Percentiles rank a stretch among this genome's conserved stretches.
Conservation (phyloP, 2,329 filamentous ascomycete species). For the Penicillium rolfsii region DNA sequence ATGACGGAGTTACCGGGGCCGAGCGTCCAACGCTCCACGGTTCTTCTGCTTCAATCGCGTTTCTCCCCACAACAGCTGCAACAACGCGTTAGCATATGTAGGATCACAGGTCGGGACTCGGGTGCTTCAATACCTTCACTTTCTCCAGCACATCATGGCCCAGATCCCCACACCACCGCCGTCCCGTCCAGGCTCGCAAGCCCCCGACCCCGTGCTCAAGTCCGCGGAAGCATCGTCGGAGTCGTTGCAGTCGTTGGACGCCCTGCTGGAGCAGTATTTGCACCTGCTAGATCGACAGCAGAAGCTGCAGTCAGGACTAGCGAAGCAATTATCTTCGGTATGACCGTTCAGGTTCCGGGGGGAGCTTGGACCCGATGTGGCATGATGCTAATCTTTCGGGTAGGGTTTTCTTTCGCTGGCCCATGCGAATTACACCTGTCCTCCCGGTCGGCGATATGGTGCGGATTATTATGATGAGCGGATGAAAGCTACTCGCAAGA, state of each 20-base stretch:
- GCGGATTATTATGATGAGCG: slow-evolving; percentile 55
- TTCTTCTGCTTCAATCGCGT: slow-evolving; percentile 8
- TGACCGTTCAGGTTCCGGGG: slow-evolving; percentile 3
- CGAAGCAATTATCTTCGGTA: slow-evolving; percentile 47
- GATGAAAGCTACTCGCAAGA: slow-evolving; percentile 52
- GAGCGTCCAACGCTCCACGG: slow-evolving; percentile 26
- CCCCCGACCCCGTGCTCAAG: slow-evolving; percentile 28
- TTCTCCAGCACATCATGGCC: slow-evolving; percentile 27
- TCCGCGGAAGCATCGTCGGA: slow-evolving; percentile 28
- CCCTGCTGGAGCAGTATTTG: slow-evolving; percentile 49
- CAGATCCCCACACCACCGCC: slow-evolving; percentile 42
- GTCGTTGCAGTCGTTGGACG: slow-evolving; percentile 43
- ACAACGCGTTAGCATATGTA: slow-evolving; percentile 1
- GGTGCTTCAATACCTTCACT: neutral
- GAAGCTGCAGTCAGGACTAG: slow-evolving; percentile 42
- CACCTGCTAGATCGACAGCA: slow-evolving; percentile 49
- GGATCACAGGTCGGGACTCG: neutral
- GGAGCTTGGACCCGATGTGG: neutral
- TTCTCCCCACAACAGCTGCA: neutral
- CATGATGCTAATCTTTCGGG: slow-evolving; percentile 26
- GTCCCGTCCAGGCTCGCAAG: slow-evolving; percentile 37
- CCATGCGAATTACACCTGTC: slow-evolving; percentile 53
- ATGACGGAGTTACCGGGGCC: slow-evolving; percentile 46
- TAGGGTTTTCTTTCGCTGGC: slow-evolving; percentile 55
- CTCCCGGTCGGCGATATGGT: slow-evolving; percentile 51